phyloP scores from a whole-genome alignment of 345 rosid genomes.

The Eucalyptus erythrocorys region DNA sequence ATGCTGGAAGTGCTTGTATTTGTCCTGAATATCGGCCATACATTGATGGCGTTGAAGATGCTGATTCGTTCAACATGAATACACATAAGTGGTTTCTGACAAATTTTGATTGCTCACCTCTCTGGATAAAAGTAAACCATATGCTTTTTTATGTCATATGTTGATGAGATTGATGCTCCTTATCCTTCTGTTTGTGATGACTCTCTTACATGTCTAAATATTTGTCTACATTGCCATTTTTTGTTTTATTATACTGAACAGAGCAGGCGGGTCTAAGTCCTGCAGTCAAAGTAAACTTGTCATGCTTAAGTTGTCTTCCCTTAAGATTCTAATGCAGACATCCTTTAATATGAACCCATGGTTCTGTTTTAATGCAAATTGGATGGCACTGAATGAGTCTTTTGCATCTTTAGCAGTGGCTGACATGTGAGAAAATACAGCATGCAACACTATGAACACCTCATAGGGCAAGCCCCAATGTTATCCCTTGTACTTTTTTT shows the following conservation, averaged over 20 bases:
- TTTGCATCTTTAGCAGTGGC: background rate
- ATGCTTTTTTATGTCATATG: background rate
- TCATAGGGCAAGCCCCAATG: background rate
- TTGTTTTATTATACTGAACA: background rate
- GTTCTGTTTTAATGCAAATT: background rate
- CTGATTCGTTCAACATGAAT: constrained; percentile 91
- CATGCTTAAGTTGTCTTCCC: background rate
- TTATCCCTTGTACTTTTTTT: background rate
- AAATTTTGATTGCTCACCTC: constrained; percentile 76
- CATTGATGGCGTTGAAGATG: constrained; percentile 75
- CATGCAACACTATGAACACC: background rate
- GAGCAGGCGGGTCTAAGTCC: background rate
- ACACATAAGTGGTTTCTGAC: constrained; percentile 93
- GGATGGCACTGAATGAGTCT: background rate
- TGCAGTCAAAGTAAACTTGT: background rate
- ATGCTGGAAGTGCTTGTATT: constrained; percentile 91
- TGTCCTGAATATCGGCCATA: constrained; percentile 76
- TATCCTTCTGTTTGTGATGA: background rate
- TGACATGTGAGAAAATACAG: background rate
- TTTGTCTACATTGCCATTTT: background rate
- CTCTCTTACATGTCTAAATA: background rate
- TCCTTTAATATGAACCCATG: background rate
- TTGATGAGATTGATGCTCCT: background rate
- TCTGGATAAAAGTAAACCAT: constrained; percentile 75
- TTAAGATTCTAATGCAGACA: background rate